A percentile compares a stretch with the other conserved stretches of the same genome.
These are phyloP conservation scores for Penicillium waksmanii DNA, from an alignment of 495 filamentous ascomycete species.

Conservation along the genomic window DNA sequence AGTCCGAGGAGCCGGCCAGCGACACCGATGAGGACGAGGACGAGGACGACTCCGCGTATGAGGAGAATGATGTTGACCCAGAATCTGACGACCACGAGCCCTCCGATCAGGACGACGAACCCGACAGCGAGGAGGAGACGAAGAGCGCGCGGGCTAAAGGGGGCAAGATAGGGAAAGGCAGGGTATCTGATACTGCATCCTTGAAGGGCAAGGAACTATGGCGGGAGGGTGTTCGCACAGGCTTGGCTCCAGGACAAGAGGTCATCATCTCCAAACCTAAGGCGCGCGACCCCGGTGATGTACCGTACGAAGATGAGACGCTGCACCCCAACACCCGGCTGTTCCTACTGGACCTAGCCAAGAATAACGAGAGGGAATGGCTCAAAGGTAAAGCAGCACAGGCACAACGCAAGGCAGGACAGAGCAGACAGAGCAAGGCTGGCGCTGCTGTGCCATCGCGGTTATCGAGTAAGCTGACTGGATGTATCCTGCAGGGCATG, in stretches of 20 bases:
- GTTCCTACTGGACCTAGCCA: conserved; percentile 74
- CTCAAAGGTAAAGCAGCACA: conserved; percentile 63
- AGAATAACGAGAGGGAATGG: conserved; percentile 82
- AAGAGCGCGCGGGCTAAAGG: conserved; percentile 22
- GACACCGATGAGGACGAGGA: conserved; percentile 9
- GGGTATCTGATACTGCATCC: conserved; percentile 7
- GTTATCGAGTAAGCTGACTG: conserved; percentile 16
- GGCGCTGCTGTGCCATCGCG: background rate
- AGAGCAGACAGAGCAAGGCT: no score
- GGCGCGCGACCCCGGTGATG: conserved; percentile 65
- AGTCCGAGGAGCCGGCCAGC: conserved; percentile 32
- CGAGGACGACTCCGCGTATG: conserved; percentile 34
- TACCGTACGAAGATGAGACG: conserved; percentile 67
- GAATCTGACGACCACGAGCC: conserved; percentile 9
- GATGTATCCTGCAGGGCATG: conserved; percentile 57
- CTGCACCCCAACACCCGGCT: conserved; percentile 82
- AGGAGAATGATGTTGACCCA: conserved; percentile 19
- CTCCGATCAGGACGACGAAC: conserved; percentile 21
- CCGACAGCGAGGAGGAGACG: conserved; percentile 26
- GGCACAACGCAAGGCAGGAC: conserved; percentile 9
- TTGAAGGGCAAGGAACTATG: conserved; percentile 57
- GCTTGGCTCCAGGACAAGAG: conserved; percentile 63
- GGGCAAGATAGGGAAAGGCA: conserved; percentile 16
- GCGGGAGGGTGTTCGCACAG: conserved; percentile 59
- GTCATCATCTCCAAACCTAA: conserved; percentile 72